Evolutionary conservation across 225 moss, liverwort and hornwort genomes (phyloP), one percentile per base, ranked within the genome.

Genomic region (Takakia lepidozioides): DNA sequence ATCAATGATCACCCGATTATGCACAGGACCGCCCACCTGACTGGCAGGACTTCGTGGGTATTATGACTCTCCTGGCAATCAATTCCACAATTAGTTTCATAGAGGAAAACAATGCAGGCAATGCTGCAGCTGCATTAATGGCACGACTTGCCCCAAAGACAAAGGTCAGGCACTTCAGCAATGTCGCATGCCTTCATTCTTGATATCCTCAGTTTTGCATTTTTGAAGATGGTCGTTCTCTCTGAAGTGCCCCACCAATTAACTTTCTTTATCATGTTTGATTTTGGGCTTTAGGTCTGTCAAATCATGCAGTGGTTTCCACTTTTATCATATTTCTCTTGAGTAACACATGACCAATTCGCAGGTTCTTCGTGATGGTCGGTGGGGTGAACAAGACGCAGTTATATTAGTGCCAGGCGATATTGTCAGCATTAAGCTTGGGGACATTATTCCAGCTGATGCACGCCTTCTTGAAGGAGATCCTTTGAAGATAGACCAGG

Each of bases 1-100:
- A 16, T 10, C 2, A 43, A 19, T 27, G 51, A 15, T 19, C 1
- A 7, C 42, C 27, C 16, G 48, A 27, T 3, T 59, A 9, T 44
- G 17, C 62, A 61, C 61, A 80, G 80, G 71, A 67, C 20, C 40
- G 19, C 54, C 75, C 75, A 20, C 75, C 68, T 27, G 81, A 81
- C 59, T 81, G 76, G 81, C 81, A 81, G 55, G 76, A 81, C 58
- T 81, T 81, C 22, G 16, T 76, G 42, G 81, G 76, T 29, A 81
- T 81, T n/a, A 69, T 76, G n/a, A 48, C 51, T 14, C 44, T 81
- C 61, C 34, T 81, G 72, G 0, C 76, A 8, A 69, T 76, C 23
- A 81, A 81, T 58, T 81, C 72, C 13, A 76, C 69, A 11, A 76
- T 81, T 47, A 76, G 72, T 63, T 81, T 76, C 13, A 52, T 76